Conservation (phyloP, 2,329 filamentous ascomycete species). For the Escovopsis sp. region DNA sequence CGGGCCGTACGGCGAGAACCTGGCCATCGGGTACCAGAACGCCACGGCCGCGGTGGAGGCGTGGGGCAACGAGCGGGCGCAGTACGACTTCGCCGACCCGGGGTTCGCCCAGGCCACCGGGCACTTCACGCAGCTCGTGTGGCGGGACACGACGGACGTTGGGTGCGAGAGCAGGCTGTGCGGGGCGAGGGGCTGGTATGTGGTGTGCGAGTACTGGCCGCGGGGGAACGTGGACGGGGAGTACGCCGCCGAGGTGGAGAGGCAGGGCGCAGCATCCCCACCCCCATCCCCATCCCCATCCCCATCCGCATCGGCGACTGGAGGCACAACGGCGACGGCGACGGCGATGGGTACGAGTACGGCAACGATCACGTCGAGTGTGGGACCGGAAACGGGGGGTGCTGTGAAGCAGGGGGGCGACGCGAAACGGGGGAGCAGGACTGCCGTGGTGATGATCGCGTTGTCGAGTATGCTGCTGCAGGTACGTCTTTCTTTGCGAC, state of each 20-base stretch:
- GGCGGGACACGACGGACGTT: conserved; percentile 46
- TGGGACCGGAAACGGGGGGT: too few species aligned
- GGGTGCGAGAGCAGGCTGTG: conserved; percentile 38
- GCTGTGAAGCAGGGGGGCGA: neutral
- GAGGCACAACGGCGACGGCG: too few species aligned
- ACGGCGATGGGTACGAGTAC: too few species aligned
- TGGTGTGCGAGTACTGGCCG: conserved; percentile 59
- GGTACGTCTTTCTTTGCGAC: neutral
- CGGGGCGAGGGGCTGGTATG: conserved; percentile 41
- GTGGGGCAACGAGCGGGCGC: conserved; percentile 42
- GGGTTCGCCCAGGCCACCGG: conserved; percentile 47
- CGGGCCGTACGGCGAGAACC: conserved; percentile 59
- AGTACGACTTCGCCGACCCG: conserved; percentile 44
- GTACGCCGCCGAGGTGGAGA: conserved; percentile 25
- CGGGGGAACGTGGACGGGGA: conserved; percentile 45
- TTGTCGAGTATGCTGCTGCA: neutral
- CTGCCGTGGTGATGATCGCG: neutral
- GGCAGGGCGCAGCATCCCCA: neutral
- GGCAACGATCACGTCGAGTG: too few species aligned
- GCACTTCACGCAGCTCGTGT: conserved; percentile 62
- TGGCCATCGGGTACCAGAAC: conserved; percentile 52
- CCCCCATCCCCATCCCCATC: too few species aligned
- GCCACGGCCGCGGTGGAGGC: conserved; percentile 43
- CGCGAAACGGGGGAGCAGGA: neutral
- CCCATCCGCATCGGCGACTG: too few species aligned